These are phyloP conservation scores for Microdochium nivale DNA, from an alignment of 2,329 filamentous ascomycete species.

Conservation along the genomic window DNA sequence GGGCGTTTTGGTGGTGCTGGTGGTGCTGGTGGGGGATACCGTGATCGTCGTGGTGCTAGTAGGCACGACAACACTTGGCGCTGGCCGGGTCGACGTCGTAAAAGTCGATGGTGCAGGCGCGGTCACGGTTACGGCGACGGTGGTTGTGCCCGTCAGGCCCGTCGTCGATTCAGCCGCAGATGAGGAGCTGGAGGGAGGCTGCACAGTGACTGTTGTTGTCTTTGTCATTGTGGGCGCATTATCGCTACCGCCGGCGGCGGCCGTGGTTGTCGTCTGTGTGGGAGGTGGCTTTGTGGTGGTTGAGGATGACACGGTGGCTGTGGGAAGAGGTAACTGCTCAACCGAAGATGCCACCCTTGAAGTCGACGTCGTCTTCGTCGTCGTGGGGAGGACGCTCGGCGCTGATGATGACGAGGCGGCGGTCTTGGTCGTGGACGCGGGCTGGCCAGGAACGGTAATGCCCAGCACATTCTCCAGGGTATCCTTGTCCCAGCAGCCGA, in stretches of 20 bases:
- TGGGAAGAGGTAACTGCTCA: not conserved
- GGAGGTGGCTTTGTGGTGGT: not conserved
- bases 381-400: not conserved
- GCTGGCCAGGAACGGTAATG: not conserved
- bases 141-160: not conserved
- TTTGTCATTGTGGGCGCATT: not conserved
- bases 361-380: not conserved
- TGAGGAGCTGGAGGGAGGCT: conserved; percentile 7
- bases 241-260: not conserved
- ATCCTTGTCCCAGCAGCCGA: not conserved
- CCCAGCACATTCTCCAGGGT: not conserved
- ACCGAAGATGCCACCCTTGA: not conserved
- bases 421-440: not conserved
- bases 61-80: not conserved
- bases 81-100: not conserved
- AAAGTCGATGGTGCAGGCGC: not conserved
- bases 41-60: too few species aligned
- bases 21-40: not conserved
- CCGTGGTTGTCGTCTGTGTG: not conserved
- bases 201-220: conserved; percentile 8
- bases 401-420: not conserved
- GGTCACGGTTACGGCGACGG: not conserved
- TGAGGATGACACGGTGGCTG: not conserved
- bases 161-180: not conserved
- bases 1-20: not conserved